Evolutionary conservation across 2,329 filamentous ascomycete species (phyloP).

Genomic region (Cercospora citrullina): DNA sequence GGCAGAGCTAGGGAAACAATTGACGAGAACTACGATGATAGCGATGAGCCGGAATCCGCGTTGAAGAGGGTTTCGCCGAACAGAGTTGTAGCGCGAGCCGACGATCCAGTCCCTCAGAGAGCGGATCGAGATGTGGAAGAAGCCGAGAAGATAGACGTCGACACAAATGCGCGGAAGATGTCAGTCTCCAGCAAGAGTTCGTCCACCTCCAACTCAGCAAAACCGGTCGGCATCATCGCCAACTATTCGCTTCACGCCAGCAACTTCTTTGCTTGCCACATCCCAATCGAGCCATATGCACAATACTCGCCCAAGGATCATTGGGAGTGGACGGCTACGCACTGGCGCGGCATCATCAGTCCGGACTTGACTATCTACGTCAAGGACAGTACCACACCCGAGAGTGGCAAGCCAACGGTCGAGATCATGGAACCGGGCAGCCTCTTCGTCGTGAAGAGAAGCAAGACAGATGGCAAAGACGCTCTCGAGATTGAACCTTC

Average conservation of each 20-base stretch:
- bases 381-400: conserved; percentile 39
- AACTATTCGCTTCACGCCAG: conserved; percentile 78
- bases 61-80: conserved; percentile 7
- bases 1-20: conserved; percentile 19
- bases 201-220: conserved; percentile 29
- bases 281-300: conserved; percentile 67
- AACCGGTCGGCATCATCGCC: conserved; percentile 74
- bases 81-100: conserved; percentile 8
- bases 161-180: conserved; percentile 19
- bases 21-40: conserved; percentile 34
- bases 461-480: conserved; percentile 37
- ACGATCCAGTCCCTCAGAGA: not conserved
- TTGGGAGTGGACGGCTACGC: conserved; percentile 95
- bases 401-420: conserved; percentile 33
- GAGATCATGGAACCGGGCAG: conserved; percentile 47
- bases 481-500: conserved; percentile 41
- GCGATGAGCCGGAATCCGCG: conserved; percentile 16
- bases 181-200: conserved; percentile 13
- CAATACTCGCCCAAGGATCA: conserved; percentile 81
- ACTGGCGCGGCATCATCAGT: conserved; percentile 84
- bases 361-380: conserved; percentile 78
- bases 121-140: conserved; percentile 12
- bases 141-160: conserved; percentile 29
- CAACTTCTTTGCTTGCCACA: conserved; percentile 70
- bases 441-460: conserved; percentile 44